Percentiles rank a stretch among this genome's conserved stretches.
These are phyloP conservation scores for Aspergillus campestris DNA, from an alignment of 495 filamentous ascomycete genomes.

Conservation along the genomic window DNA sequence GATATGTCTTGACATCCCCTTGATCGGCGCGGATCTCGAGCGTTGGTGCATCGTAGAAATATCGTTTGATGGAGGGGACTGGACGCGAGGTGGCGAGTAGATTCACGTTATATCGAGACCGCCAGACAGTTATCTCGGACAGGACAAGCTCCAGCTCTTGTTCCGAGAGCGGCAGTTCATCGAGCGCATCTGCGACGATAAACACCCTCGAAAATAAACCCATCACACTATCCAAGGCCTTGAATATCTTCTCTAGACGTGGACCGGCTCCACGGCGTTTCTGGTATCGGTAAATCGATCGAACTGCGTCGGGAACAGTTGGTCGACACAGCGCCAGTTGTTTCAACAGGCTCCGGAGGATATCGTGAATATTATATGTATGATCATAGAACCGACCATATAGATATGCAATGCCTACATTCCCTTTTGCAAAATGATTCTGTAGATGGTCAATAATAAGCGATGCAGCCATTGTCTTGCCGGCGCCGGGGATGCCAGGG, in stretches of 20 bases:
- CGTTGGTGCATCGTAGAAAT: not conserved
- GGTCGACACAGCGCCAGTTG: conserved; percentile 16
- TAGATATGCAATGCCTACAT: conserved; percentile 19
- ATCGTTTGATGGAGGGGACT: not conserved
- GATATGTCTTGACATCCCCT: conserved; percentile 3
- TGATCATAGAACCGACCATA: conserved; percentile 27
- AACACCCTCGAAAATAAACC: not conserved
- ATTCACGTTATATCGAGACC: not conserved
- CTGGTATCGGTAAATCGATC: not conserved
- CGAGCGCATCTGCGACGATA: conserved; percentile 34
- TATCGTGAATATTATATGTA: conserved; percentile 13
- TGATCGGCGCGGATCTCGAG: conserved; percentile 5
- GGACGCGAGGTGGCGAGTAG: conserved; percentile 15
- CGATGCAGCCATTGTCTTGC: conserved; percentile 22
- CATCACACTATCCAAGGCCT: not conserved
- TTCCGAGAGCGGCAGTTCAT: conserved; percentile 11
- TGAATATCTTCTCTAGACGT: not conserved
- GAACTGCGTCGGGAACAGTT: not conserved
- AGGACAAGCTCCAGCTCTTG: conserved; percentile 1
- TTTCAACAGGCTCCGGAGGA: conserved; percentile 20
- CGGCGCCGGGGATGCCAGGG: conserved; percentile 23
- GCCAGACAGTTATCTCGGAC: conserved; percentile 6
- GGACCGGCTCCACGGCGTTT: not conserved
- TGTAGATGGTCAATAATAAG: conserved; percentile 12
- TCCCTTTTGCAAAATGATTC: not conserved